Base-by-base conservation (phyloP, 106 monocot genomes). In the Acanthochlamys bracteata region DNA sequence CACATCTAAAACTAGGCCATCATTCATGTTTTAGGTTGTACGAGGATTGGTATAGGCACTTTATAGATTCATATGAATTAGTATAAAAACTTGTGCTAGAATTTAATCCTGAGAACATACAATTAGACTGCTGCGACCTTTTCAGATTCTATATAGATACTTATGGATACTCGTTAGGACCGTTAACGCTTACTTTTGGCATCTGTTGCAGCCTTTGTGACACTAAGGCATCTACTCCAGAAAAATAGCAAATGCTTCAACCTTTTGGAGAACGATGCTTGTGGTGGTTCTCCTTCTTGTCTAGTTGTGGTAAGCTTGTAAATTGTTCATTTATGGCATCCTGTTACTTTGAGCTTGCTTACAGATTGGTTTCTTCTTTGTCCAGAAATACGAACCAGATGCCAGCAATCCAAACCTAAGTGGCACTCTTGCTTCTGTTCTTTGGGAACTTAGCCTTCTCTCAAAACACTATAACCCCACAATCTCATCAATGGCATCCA, bases 371-470 rank as follows among this genome's bases (percentile, higher is more conserved):
- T 74, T 14, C 11, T 43, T 23, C 42, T 42, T 10, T 80, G 33
- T 6, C 11, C 80, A 99, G 98, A 99, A 86, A 67, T 99, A 92
- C 67, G 76, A 86, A 68, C 85, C 92, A 12, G 98, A 99, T 41
- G 83, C 88, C 23, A 63, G 61, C 11, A 92, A 99, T 57, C 98
- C 98, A 39, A 78, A 99, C 41, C 42, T 99, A 22, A 92, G 98
- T 64, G 98, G 98, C 27, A 88, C 85, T 3, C 83, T 92, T 54
- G 83, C 98, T 43, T 92, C 98, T 7, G 98, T 92, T 54, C 81
- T 99, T 7, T 99, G 98, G 98, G 98, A 99, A 56, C 79, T 99
- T 14, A 92, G 88, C 58, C 77, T 99, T 10, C 75, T 92, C 52
- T 52, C 65, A 40, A 91, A 98, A 70, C 98, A 98, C 66, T 92